Evolutionary conservation across 495 filamentous ascomycete species (phyloP), one percentile per base, ranked within the genome.

Genomic region (Amorphotheca resinae): DNA sequence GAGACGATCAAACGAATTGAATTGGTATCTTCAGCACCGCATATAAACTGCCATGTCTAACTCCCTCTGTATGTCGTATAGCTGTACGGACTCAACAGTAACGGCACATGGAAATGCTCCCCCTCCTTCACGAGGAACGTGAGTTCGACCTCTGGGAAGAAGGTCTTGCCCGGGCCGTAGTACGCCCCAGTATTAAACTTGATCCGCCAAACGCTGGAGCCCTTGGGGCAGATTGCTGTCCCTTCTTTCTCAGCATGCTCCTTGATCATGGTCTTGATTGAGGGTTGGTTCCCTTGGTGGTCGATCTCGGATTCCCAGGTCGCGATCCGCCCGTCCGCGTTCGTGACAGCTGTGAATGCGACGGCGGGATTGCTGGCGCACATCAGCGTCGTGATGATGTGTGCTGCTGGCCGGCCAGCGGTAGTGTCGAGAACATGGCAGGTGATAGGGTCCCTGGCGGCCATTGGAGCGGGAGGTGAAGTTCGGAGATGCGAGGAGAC

Each of bases 1-100:
- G n/a, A n/a, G n/a, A n/a, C n/a, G n/a, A n/a, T n/a, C n/a, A n/a
- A n/a, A n/a, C n/a, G n/a, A n/a, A n/a, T n/a, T n/a, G n/a, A n/a
- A n/a, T n/a, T 30, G 25, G 25, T 30, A 30, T 9, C 9, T 34
- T 14, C 34, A 20, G 17, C 34, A 17, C 5, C 15, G 20, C n/a
- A n/a, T n/a, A n/a, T n/a, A n/a, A n/a, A n/a, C n/a, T n/a, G n/a
- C n/a, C n/a, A n/a, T 16, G 14, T 43, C 50, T 58, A 79, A 44
- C 70, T 76, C 23, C 91, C 91, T 53, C 91, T 68, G 62, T 98
- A 98, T 4, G 91, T 95, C 38, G 84, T 84, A 65, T 93, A 98
- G 55, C 80, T 86, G 67, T 79, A 95, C 33, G 88, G 88, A 42
- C 84, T 77, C 64, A 98, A 58, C 59, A 98, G 52, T 58, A 98